Conservation (phyloP, 495 filamentous ascomycete genomes). For the Pyrenula massariospora region DNA sequence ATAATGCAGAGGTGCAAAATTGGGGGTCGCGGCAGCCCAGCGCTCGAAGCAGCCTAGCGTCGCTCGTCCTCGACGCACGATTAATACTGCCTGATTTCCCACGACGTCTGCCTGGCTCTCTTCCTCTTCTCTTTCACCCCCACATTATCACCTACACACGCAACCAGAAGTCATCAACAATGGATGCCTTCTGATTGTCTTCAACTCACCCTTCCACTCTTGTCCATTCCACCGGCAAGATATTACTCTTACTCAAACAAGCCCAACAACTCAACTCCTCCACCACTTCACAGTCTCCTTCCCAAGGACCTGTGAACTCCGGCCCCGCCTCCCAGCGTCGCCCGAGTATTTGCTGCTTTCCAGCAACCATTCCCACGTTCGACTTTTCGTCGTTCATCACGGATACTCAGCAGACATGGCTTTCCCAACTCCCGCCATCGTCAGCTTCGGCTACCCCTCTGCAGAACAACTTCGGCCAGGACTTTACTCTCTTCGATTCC, state of each 20-base stretch:
- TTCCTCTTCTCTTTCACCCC: slow-evolving; percentile 15
- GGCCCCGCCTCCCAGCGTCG: slow-evolving; percentile 36
- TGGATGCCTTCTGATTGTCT: slow-evolving; percentile 40
- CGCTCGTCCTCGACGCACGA: neutral
- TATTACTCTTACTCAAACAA: slow-evolving; percentile 26
- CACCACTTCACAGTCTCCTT: slow-evolving; percentile 31
- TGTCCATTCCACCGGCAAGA: slow-evolving; percentile 36
- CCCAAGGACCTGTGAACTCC: slow-evolving; percentile 44
- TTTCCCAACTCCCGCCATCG: slow-evolving; percentile 37
- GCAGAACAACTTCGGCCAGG: slow-evolving; percentile 25
- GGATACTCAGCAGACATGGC: slow-evolving; percentile 56
- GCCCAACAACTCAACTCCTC: slow-evolving; percentile 23
- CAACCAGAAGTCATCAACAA: slow-evolving; percentile 24
- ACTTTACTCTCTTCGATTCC: slow-evolving; percentile 3
- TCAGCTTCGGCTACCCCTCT: slow-evolving; percentile 29
- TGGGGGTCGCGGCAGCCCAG: too few relatives aligned
- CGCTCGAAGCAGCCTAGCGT: neutral
- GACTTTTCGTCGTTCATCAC: slow-evolving; percentile 52
- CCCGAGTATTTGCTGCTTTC: slow-evolving; percentile 32
- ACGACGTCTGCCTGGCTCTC: slow-evolving; percentile 5
- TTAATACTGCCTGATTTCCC: slow-evolving; percentile 9
- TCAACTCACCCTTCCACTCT: slow-evolving; percentile 24
- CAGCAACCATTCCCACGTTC: slow-evolving; percentile 33
- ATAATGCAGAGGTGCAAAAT: too few relatives aligned
- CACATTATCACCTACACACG: slow-evolving; percentile 21